Evolutionary conservation across 441 rosid species (phyloP).

Genomic region (Populus hybrid): DNA sequence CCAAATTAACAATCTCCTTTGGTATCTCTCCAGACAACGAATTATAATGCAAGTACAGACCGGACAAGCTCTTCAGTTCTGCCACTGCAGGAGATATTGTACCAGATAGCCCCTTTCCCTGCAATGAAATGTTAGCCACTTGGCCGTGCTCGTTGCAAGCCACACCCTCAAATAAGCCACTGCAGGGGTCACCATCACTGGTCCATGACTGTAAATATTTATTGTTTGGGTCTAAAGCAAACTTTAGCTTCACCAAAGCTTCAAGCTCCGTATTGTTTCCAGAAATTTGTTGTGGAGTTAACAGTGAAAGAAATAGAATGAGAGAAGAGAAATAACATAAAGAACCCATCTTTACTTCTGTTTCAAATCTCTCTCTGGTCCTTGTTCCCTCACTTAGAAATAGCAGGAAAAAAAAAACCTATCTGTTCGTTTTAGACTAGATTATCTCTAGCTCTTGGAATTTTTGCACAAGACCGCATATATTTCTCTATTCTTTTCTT

Average conservation of each 20-base stretch:
- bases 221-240: constrained; percentile 70
- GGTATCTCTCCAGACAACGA: constrained; percentile 74
- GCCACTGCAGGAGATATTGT: constrained; percentile 60
- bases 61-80: constrained; percentile 67
- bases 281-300: constrained; percentile 15
- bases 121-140: constrained; percentile 85
- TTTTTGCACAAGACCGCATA: background rate
- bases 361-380: constrained; percentile 1
- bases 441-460: background rate
- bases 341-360: constrained; percentile 25
- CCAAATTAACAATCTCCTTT: constrained; percentile 54
- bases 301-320: constrained; percentile 26
- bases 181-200: constrained; percentile 53
- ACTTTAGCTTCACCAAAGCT: constrained; percentile 75
- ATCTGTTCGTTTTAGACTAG: constrained; percentile 1
- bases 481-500: background rate
- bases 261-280: constrained; percentile 57
- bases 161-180: constrained; percentile 74
- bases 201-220: constrained; percentile 74
- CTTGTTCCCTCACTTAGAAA: constrained; percentile 11
- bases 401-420: background rate
- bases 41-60: constrained; percentile 89
- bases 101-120: constrained; percentile 75
- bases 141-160: constrained; percentile 68
- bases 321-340: constrained; percentile 23